Evolutionary conservation across 2,329 filamentous ascomycete species (phyloP), one percentile per base, ranked within the genome.

Genomic region (Fusarium albosuccineum): DNA sequence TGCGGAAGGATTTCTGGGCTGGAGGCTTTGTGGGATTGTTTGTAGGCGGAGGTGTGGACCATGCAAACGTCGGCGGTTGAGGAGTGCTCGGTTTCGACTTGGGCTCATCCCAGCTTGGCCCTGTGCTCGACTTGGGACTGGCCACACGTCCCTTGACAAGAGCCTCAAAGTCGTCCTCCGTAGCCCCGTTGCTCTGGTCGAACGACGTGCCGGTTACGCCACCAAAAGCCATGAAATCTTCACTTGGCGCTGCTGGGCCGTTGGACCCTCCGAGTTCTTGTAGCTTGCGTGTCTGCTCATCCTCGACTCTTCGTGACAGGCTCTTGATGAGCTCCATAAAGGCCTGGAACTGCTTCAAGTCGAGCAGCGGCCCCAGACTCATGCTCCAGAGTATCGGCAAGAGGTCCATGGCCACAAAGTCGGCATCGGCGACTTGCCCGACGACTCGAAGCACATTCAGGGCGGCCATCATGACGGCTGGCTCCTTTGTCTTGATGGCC

Each of bases 401-500:
- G 14, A 97, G 89, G 57, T 98, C 95, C 81, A 96, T 89, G 11
- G 96, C 96, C 22, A 97, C 87, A 75, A 97, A 98, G 44, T 97
- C 96, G 3, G 91, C 87, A 75, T 98, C 96, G 5, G 92, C 94
- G 17, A 91, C 85, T 50, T 88, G 87, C 9, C 94, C 94, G 29
- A 99, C 91, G 49, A 97, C 91, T 50, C 87, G 88, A 68, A 98
- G 89, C 1, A 97, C 93, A 57, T 90, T 91, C 34, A 98, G 83
- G 1, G 94, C 91, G 6, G 95, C 94, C 84, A 98, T 92, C 92
- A 98, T 98, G 9, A 99, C 96, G 8, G 94, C 94, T 0, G 96
- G 96, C 77, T 99, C 96, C 76, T 97, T 98, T 0, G 96, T 99
- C 80, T 97, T 98, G 81, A 99, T 98, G 2, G 86, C 94, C 74